A percentile compares a stretch with the other conserved stretches of the same genome.
Conservation (phyloP, 768 basidiomycete species). For the Pleurotus ostreatus region DNA sequence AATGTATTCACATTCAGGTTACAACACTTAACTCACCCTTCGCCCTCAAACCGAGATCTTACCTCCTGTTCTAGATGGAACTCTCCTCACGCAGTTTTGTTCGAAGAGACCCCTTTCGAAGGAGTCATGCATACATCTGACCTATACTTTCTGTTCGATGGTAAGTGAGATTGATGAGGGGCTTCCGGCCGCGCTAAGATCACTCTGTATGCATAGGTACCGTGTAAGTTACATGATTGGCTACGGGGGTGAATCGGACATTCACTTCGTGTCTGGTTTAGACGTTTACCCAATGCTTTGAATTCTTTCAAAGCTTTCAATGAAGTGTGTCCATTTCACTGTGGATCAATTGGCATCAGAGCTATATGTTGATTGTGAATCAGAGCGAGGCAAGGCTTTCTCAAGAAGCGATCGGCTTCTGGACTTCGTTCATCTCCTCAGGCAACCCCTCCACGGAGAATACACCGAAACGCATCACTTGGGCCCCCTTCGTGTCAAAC, state of each 20-base stretch:
- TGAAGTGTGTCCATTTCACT: slow-evolving; percentile 15
- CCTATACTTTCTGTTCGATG: slow-evolving; percentile 38
- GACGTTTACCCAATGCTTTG: slow-evolving; percentile 27
- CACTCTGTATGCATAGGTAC: slow-evolving; percentile 20
- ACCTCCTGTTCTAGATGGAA: slow-evolving; percentile 29
- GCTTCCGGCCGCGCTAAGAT: neutral
- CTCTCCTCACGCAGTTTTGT: slow-evolving; percentile 36
- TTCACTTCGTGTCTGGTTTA: neutral
- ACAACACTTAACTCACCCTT: neutral
- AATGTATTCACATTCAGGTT: slow-evolving; percentile 33
- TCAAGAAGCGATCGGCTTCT: slow-evolving; percentile 36
- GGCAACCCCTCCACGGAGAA: slow-evolving; percentile 23
- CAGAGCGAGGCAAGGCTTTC: slow-evolving; percentile 34
- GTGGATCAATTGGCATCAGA: neutral
- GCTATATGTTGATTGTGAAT: neutral
- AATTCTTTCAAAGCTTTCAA: slow-evolving; percentile 34
- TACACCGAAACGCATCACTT: slow-evolving; percentile 19
- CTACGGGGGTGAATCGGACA: neutral
- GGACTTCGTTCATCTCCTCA: slow-evolving; percentile 35
- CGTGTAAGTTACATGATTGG: slow-evolving; percentile 17
- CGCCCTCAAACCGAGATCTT: neutral
- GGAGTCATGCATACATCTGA: slow-evolving; percentile 42
- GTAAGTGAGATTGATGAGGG: slow-evolving; percentile 16
- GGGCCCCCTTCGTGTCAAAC: slow-evolving; percentile 18
- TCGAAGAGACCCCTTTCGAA: slow-evolving; percentile 27